These are phyloP conservation scores for Artemisia tridentata DNA, from an alignment of 129 eudicot species.

Conservation along the genomic window DNA sequence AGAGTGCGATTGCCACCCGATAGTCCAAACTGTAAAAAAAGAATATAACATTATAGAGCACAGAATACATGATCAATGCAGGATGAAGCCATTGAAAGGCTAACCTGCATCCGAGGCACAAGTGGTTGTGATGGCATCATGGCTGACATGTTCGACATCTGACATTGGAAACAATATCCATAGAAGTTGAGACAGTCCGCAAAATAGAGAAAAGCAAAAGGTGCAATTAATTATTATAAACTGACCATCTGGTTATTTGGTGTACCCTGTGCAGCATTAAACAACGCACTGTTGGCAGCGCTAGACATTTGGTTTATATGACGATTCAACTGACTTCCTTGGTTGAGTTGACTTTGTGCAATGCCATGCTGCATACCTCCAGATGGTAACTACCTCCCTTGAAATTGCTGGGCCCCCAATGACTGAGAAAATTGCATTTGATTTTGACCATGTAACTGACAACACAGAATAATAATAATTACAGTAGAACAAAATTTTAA, in stretches of 20 bases:
- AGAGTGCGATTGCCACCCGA: constrained; percentile 71
- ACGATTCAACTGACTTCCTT: constrained; percentile 86
- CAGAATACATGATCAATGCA: constrained; percentile 11
- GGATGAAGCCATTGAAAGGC: constrained; percentile 19
- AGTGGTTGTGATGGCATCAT: constrained; percentile 87
- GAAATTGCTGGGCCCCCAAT: constrained; percentile 80
- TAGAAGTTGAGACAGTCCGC: constrained; percentile 15
- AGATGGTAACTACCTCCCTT: constrained; percentile 72
- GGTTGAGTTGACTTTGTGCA: constrained; percentile 79
- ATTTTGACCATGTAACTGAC: constrained; percentile 78
- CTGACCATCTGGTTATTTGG: constrained; percentile 89
- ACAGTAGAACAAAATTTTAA: constrained; percentile 1
- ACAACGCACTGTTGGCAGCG: constrained; percentile 78
- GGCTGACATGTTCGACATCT: constrained; percentile 91
- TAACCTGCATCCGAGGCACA: constrained; percentile 90
- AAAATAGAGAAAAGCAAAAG: constrained; percentile 13
- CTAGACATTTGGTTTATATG: constrained; percentile 89
- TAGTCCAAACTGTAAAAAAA: constrained; percentile 50
- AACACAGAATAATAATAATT: constrained; percentile 20
- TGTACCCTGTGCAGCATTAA: constrained; percentile 84
- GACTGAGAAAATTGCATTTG: constrained; percentile 90
- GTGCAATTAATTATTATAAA: constrained; percentile 3
- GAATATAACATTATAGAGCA: neutral
- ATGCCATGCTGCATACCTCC: constrained; percentile 78
- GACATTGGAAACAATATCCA: constrained; percentile 22